These are phyloP conservation scores for Pilasporangium apinafurcum DNA, from an alignment of 352 stramenopile species.

Conservation along the genomic window DNA sequence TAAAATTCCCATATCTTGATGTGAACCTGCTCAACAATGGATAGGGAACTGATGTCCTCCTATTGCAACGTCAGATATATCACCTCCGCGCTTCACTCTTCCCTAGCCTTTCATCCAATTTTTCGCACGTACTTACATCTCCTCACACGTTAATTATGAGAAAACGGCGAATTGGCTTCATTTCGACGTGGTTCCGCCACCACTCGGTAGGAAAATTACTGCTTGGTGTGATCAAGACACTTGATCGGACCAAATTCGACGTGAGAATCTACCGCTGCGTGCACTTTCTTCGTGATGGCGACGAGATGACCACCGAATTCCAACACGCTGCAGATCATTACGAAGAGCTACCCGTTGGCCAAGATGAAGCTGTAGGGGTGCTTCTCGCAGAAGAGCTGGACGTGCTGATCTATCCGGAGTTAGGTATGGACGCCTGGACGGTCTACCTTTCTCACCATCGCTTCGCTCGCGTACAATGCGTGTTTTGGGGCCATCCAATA, in stretches of 20 bases:
- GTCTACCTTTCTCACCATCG: conserved; percentile 67
- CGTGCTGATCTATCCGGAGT: conserved; percentile 72
- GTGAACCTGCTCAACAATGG: neutral
- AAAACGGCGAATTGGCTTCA: conserved; percentile 35
- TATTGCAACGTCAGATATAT: conserved; percentile 26
- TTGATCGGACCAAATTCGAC: conserved; percentile 47
- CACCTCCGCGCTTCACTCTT: conserved; percentile 20
- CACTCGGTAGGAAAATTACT: conserved; percentile 67
- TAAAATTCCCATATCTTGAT: neutral
- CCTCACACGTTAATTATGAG: too few relatives aligned
- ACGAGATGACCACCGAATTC: conserved; percentile 43
- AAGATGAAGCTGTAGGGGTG: conserved; percentile 24
- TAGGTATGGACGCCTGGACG: conserved; percentile 78
- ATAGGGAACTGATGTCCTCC: conserved; percentile 25
- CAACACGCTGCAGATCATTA: conserved; percentile 34
- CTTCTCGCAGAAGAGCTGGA: conserved; percentile 55
- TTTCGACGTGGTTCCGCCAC: conserved; percentile 57
- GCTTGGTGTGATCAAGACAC: conserved; percentile 35
- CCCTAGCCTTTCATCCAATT: conserved; percentile 21
- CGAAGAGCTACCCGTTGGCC: conserved; percentile 24
- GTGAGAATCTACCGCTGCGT: conserved; percentile 43
- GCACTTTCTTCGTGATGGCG: conserved; percentile 36
- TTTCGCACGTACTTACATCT: neutral
- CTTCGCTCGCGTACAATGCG: conserved; percentile 62
- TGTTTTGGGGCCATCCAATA: conserved; percentile 86